Conservation (phyloP, 768 basidiomycete species). For the Mrakia frigida region DNA sequence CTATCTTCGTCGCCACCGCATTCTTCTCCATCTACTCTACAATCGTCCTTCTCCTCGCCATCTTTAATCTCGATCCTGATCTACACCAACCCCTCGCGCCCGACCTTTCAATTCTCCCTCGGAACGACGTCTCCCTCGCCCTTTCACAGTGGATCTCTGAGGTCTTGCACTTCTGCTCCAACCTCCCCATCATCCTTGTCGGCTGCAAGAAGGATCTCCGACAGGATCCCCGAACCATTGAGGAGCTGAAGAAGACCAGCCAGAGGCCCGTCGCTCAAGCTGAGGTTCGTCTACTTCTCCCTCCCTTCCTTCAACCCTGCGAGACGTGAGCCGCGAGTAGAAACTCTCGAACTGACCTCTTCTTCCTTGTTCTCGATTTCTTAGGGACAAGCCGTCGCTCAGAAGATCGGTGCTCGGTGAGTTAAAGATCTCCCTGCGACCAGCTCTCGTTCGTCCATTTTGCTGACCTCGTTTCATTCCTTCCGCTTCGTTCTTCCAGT, state of each 20-base stretch:
- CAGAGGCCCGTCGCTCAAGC: conserved; percentile 92
- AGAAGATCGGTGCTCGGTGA: conserved; percentile 88
- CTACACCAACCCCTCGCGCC: not conserved
- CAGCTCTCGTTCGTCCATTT: not conserved
- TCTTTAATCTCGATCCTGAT: not conserved
- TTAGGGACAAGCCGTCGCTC: conserved; percentile 86
- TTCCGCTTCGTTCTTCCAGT: conserved; percentile 27
- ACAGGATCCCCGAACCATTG: conserved; percentile 85
- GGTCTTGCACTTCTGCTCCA: conserved; percentile 94
- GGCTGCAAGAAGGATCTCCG: conserved; percentile 99
- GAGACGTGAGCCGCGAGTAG: too few relatives aligned
- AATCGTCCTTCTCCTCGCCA: not conserved
- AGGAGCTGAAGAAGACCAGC: conserved; percentile 87
- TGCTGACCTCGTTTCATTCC: not conserved
- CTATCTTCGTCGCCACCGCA: not conserved
- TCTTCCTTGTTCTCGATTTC: not conserved
- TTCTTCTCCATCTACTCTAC: not conserved
- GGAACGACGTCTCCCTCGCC: not conserved
- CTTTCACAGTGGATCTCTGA: conserved; percentile 86
- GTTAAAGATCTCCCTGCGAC: not conserved
- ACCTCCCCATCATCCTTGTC: conserved; percentile 91
- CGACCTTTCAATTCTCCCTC: not conserved
- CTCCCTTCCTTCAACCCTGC: not conserved
- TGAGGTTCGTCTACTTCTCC: conserved; percentile 57
- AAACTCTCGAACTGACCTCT: not conserved